Evolutionary conservation across 495 filamentous ascomycete genomes (phyloP).

Genomic region (Neurospora sp.): DNA sequence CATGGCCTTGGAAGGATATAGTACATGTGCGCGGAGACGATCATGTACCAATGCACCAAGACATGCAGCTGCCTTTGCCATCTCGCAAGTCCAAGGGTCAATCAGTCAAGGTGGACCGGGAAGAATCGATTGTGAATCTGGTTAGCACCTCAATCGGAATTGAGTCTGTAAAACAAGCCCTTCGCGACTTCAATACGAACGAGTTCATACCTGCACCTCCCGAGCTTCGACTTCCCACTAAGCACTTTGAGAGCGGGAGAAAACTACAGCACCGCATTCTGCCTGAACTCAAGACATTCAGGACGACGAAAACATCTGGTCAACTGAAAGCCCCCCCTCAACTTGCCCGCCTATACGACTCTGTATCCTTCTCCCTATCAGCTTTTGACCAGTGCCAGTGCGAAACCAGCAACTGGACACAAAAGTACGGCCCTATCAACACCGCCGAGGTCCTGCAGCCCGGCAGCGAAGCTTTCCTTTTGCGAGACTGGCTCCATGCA

Average conservation of each 20-base stretch:
- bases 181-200: slow-evolving; percentile 25
- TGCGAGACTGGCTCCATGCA: slow-evolving; percentile 76
- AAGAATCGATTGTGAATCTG: slow-evolving; percentile 35
- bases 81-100: slow-evolving; percentile 42
- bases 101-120: slow-evolving; percentile 26
- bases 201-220: slow-evolving; percentile 28
- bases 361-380: slow-evolving; percentile 50
- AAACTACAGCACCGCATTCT: slow-evolving; percentile 34
- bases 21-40: slow-evolving; percentile 45
- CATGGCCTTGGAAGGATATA: slow-evolving; percentile 62
- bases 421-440: slow-evolving; percentile 73
- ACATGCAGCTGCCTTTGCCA: neutral
- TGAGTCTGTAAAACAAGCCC: slow-evolving; percentile 7
- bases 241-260: slow-evolving; percentile 39
- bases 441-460: slow-evolving; percentile 68
- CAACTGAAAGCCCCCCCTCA: slow-evolving; percentile 40
- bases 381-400: slow-evolving; percentile 74
- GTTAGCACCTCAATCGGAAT: slow-evolving; percentile 25
- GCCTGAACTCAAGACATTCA: slow-evolving; percentile 21
- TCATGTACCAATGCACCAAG: neutral
- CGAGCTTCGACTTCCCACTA: slow-evolving; percentile 36
- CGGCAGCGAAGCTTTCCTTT: slow-evolving; percentile 56
- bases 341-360: slow-evolving; percentile 48
- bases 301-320: slow-evolving; percentile 1
- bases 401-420: slow-evolving; percentile 63